Evolutionary conservation across 306 rosid species (phyloP).

Genomic region (Trichosanthes truncata): DNA sequence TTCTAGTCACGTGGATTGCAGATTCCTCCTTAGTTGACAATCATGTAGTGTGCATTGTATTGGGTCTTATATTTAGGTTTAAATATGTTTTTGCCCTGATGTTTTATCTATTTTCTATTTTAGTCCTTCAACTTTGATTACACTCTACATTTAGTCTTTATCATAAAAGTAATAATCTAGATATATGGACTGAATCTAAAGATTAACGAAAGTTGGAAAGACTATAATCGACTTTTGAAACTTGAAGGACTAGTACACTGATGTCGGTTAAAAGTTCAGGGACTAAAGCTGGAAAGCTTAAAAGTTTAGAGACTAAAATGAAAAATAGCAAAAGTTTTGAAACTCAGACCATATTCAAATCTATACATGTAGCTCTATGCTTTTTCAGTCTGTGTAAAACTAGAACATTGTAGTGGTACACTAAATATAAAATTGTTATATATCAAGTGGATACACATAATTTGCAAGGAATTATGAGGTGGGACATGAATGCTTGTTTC

Average conservation of each 20-base stretch:
- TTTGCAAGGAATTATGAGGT: background rate
- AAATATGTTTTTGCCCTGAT: background rate
- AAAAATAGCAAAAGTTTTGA: background rate
- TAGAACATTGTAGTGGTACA: background rate
- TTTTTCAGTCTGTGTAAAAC: background rate
- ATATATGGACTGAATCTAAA: background rate
- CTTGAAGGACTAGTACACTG: background rate
- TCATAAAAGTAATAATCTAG: background rate
- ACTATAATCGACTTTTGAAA: background rate
- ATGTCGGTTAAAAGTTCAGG: background rate
- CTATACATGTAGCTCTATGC: background rate
- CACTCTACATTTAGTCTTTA: background rate
- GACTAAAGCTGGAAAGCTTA: background rate
- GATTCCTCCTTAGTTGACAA: background rate
- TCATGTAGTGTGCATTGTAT: background rate
- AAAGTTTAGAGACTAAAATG: background rate
- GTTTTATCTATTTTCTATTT: background rate
- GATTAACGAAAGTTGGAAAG: background rate
- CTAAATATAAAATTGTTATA: background rate
- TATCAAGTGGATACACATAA: background rate
- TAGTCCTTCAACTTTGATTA: background rate
- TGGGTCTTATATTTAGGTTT: background rate
- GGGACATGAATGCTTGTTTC: background rate
- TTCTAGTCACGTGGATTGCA: background rate
- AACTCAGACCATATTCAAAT: background rate